These are phyloP conservation scores for Trametes sanguinea DNA, from an alignment of 768 basidiomycete genomes.

Conservation along the genomic window DNA sequence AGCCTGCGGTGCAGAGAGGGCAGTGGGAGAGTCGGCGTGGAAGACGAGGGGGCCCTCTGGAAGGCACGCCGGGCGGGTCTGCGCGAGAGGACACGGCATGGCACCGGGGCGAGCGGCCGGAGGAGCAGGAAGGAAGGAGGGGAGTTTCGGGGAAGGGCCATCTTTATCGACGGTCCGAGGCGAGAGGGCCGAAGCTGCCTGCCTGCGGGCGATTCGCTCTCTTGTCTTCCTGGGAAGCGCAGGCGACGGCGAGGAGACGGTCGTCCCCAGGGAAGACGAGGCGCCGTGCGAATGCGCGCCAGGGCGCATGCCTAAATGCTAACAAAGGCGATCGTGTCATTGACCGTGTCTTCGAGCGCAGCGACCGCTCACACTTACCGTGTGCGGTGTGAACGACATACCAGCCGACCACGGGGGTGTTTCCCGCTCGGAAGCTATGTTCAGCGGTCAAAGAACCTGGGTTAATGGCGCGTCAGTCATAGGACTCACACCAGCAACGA, in stretches of 20 bases:
- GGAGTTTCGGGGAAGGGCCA: neutral
- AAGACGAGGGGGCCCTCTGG: neutral
- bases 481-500: conserved; percentile 4
- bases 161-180: neutral
- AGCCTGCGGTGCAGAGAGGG: neutral
- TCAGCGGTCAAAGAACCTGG: conserved; percentile 7
- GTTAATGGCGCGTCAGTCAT: conserved; percentile 7
- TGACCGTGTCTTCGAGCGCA: neutral
- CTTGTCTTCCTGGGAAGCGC: neutral
- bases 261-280: neutral
- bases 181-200: neutral
- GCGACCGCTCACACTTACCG: conserved; percentile 2
- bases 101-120: conserved; percentile 5
- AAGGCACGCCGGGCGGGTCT: too few species aligned
- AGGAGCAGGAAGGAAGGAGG: neutral
- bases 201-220: neutral
- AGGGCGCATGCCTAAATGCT: conserved; percentile 21
- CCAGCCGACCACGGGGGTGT: neutral
- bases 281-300: conserved; percentile 7
- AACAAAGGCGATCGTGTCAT: conserved; percentile 11
- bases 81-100: too few species aligned
- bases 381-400: neutral
- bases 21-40: conserved; percentile 1
- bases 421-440: neutral
- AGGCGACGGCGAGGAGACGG: neutral